Evolutionary conservation across 1,284 basidiomycete species (phyloP).

Genomic region (Sanguinoderma infundibulare): DNA sequence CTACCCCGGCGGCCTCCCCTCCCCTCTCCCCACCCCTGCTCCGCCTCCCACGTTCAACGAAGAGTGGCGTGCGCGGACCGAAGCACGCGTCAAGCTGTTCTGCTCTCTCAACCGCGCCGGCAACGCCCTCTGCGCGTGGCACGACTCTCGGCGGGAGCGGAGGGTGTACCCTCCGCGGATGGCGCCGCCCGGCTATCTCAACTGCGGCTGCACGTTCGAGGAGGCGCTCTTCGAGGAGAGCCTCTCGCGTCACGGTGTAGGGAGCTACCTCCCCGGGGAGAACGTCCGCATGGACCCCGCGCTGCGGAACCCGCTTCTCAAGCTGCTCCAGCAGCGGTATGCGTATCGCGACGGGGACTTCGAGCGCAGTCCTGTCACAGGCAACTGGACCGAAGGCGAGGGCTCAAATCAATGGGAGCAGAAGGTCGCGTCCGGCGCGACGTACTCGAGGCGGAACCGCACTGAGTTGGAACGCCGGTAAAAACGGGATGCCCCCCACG

Average conservation of each 20-base stretch:
- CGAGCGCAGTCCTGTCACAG: slow-evolving; percentile 64
- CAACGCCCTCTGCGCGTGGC: slow-evolving; percentile 86
- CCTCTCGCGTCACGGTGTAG: slow-evolving; percentile 74
- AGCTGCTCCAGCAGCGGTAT: slow-evolving; percentile 70
- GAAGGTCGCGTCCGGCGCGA: slow-evolving; percentile 46
- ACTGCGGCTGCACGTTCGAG: slow-evolving; percentile 82
- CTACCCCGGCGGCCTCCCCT: slow-evolving; percentile 37
- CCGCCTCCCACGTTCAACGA: slow-evolving; percentile 54
- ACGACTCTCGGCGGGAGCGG: slow-evolving; percentile 82
- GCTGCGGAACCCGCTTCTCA: slow-evolving; percentile 75
- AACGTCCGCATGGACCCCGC: slow-evolving; percentile 86
- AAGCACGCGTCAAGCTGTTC: slow-evolving; percentile 68
- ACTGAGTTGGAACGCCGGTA: slow-evolving; percentile 34
- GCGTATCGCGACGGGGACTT: slow-evolving; percentile 85
- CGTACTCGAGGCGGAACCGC: slow-evolving; percentile 40
- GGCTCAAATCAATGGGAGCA: slow-evolving; percentile 66
- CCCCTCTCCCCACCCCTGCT: slow-evolving; percentile 44
- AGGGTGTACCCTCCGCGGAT: slow-evolving; percentile 77
- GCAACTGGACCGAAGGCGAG: slow-evolving; percentile 69
- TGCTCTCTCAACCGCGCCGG: slow-evolving; percentile 84
- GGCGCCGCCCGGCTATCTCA: slow-evolving; percentile 75
- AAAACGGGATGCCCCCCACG: slow-evolving; percentile 7
- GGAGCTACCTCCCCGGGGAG: slow-evolving; percentile 82
- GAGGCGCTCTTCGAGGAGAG: slow-evolving; percentile 86
- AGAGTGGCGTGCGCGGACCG: slow-evolving; percentile 72